Percentiles rank a stretch among this genome's conserved stretches.
Conservation (phyloP, 306 rosid genomes). For the Quercus rubra region DNA sequence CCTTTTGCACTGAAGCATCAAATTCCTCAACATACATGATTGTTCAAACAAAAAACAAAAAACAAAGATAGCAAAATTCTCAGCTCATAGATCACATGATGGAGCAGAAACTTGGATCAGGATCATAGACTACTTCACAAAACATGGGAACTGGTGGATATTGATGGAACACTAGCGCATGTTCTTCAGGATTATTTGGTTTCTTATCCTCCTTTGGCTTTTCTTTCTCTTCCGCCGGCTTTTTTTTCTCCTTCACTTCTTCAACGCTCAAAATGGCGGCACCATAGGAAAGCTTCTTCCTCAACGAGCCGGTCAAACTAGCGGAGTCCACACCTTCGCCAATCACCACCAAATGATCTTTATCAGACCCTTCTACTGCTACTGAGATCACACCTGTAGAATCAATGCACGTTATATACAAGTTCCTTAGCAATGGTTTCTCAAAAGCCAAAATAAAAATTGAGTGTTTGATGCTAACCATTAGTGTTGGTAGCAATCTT, state of each 20-base stretch:
- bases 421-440: background rate
- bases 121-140: background rate
- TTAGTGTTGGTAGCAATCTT: conserved; percentile 22
- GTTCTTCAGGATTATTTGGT: too few relatives aligned
- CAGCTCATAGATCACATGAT: background rate
- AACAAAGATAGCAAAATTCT: background rate
- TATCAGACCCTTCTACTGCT: conserved; percentile 23
- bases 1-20: background rate
- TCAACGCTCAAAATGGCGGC: conserved; percentile 14
- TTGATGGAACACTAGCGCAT: background rate
- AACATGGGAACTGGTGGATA: background rate
- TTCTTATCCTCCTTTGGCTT: background rate
- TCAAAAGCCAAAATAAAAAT: background rate
- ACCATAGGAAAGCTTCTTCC: conserved; percentile 12
- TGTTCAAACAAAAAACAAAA: background rate
- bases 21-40: background rate
- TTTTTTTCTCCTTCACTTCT: background rate
- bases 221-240: background rate
- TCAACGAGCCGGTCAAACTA: conserved; percentile 3
- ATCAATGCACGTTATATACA: background rate
- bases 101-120: background rate
- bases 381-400: conserved; percentile 39
- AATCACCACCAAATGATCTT: conserved; percentile 28
- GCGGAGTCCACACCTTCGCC: conserved; percentile 19
- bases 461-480: background rate